phyloP scores from a whole-genome alignment of 2,329 filamentous ascomycete species.

The Aureobasidium sp. region DNA sequence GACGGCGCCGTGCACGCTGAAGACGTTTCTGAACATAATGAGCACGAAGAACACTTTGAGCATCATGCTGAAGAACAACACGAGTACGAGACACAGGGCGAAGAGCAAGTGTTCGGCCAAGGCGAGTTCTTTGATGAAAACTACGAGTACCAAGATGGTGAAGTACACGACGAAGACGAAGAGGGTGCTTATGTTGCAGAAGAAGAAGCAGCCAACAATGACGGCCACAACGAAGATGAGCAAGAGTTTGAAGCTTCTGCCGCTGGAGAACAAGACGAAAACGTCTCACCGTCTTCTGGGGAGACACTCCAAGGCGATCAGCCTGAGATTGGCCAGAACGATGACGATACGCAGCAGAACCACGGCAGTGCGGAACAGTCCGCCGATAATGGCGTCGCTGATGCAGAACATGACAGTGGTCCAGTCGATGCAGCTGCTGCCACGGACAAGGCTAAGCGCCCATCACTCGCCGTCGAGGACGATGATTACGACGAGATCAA shows the following conservation, averaged over 20 bases:
- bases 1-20: background rate
- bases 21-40: conserved; percentile 2
- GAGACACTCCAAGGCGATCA: background rate
- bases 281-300: background rate
- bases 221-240: background rate
- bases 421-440: background rate
- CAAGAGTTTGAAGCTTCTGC: background rate
- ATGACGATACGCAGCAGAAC: background rate
- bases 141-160: background rate
- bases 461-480: background rate
- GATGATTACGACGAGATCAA: conserved; percentile 16
- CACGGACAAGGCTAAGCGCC: background rate
- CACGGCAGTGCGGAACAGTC: background rate
- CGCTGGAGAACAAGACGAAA: background rate
- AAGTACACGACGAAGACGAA: conserved; percentile 9
- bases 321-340: background rate
- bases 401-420: background rate
- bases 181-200: conserved; percentile 10
- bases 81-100: conserved; percentile 9
- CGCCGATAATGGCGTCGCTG: background rate
- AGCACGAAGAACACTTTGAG: background rate
- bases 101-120: conserved; percentile 15
- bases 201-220: background rate
- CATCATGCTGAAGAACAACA: background rate
- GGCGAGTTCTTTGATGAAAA: conserved; percentile 14